Evolutionary conservation across 2,329 filamentous ascomycete genomes (phyloP).

Genomic region (Verticillium klebahnii): DNA sequence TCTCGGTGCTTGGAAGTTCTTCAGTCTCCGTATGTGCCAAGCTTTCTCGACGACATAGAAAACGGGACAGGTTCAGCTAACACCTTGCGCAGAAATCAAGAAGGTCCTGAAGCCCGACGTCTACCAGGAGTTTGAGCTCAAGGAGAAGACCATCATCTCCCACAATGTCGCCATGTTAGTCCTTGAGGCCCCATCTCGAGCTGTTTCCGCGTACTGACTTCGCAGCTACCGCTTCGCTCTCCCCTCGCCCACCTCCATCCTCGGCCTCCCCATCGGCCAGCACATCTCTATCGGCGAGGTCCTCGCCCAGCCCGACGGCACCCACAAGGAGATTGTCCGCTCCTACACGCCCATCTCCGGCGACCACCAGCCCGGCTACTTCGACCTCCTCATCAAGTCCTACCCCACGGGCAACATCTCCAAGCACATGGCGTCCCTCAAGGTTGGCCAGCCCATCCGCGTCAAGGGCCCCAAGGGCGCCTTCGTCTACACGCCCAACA

Average conservation of each 20-base stretch:
- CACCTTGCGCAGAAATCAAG: conserved; percentile 55
- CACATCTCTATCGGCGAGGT: conserved; percentile 93
- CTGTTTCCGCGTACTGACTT: conserved; percentile 1
- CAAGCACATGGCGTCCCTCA: conserved; percentile 79
- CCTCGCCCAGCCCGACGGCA: conserved; percentile 62
- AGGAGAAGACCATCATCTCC: conserved; percentile 91
- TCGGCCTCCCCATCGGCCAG: conserved; percentile 96
- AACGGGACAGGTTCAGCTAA: background rate
- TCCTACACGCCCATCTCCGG: conserved; percentile 91
- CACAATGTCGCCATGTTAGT: conserved; percentile 95
- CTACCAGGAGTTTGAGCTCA: conserved; percentile 90
- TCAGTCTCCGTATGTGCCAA: conserved; percentile 58
- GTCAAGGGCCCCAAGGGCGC: conserved; percentile 94
- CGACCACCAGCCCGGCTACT: conserved; percentile 83
- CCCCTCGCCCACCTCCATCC: conserved; percentile 70
- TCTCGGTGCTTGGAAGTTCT: conserved; percentile 68
- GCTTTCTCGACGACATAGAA: conserved; percentile 1
- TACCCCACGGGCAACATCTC: conserved; percentile 98
- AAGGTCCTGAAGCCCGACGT: conserved; percentile 81
- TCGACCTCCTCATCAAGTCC: conserved; percentile 96
- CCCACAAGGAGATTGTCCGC: conserved; percentile 77
- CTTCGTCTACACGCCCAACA: conserved; percentile 95
- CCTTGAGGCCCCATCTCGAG: background rate
- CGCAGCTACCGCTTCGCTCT: conserved; percentile 86
- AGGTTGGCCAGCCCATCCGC: conserved; percentile 81